phyloP scores from a whole-genome alignment of 2,329 filamentous ascomycete species.

The Lasiodiplodia citricola region DNA sequence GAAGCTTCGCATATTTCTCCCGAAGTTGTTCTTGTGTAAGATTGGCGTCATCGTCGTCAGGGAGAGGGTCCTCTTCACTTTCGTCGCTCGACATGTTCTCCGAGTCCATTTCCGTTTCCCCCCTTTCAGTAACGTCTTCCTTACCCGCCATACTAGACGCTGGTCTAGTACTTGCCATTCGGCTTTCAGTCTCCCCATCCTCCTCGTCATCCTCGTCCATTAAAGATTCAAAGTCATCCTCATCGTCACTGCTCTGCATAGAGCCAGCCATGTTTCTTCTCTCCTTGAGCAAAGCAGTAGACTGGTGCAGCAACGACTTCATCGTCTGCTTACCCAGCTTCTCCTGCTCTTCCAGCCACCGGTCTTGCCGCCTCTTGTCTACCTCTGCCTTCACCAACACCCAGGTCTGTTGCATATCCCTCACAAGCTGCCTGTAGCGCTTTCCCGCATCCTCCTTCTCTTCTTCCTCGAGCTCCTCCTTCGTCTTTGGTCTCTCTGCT shows the following conservation, averaged over 20 bases:
- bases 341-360: conserved; percentile 67
- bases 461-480: conserved; percentile 83
- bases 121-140: conserved; percentile 19
- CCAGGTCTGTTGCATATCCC: conserved; percentile 67
- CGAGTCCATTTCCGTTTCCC: not conserved
- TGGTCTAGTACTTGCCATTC: conserved; percentile 24
- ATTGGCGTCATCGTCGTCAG: conserved; percentile 61
- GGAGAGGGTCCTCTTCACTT: conserved; percentile 51
- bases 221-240: conserved; percentile 42
- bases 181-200: conserved; percentile 51
- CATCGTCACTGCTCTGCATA: conserved; percentile 31
- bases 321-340: conserved; percentile 65
- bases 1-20: conserved; percentile 71
- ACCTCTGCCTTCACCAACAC: conserved; percentile 63
- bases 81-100: conserved; percentile 28
- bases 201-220: conserved; percentile 49
- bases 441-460: conserved; percentile 69
- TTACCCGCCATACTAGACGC: conserved; percentile 28
- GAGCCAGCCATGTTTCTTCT: conserved; percentile 41
- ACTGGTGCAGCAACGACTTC: conserved; percentile 75
- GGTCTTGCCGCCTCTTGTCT: conserved; percentile 59
- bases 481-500: conserved; percentile 32
- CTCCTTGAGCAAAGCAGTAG: conserved; percentile 53
- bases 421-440: conserved; percentile 74
- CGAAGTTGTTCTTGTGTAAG: conserved; percentile 72